These are phyloP conservation scores for Phytophthora melonis DNA, from an alignment of 352 stramenopile species.

Conservation along the genomic window DNA sequence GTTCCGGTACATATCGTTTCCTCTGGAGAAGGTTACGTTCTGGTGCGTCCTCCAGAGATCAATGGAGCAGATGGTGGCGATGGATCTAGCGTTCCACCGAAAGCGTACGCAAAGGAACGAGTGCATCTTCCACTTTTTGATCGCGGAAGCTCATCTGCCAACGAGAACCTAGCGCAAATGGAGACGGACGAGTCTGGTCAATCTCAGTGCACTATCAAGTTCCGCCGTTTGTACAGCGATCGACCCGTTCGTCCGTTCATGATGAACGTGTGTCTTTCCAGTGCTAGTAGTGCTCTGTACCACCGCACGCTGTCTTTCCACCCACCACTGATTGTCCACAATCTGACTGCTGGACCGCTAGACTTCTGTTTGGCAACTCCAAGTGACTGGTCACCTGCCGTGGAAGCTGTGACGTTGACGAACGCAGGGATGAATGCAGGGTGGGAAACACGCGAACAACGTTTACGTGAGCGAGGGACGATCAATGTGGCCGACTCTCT, in stretches of 20 bases:
- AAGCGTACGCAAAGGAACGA: constrained; percentile 80
- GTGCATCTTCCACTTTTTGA: constrained; percentile 81
- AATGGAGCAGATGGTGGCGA: constrained; percentile 35
- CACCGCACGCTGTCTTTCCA: constrained; percentile 82
- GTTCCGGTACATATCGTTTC: constrained; percentile 82
- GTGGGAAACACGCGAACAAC: constrained; percentile 83
- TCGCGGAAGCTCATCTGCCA: constrained; percentile 40
- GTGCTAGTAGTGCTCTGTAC: constrained; percentile 64
- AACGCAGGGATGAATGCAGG: constrained; percentile 55
- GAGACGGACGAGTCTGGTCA: constrained; percentile 47
- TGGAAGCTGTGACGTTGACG: constrained; percentile 46
- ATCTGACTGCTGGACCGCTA: constrained; percentile 73
- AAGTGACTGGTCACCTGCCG: constrained; percentile 70
- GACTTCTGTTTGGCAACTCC: constrained; percentile 82
- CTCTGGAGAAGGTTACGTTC: constrained; percentile 74
- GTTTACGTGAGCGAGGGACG: constrained; percentile 78
- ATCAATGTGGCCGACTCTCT: constrained; percentile 83
- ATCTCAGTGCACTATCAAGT: constrained; percentile 72
- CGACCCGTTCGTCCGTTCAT: constrained; percentile 84
- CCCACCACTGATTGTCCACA: constrained; percentile 83
- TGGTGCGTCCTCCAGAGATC: constrained; percentile 76
- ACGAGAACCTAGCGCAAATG: constrained; percentile 35
- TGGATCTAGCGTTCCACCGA: constrained; percentile 41
- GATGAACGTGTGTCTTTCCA: constrained; percentile 74
- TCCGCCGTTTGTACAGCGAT: constrained; percentile 79